Base-by-base conservation (phyloP, 2,329 filamentous ascomycete species). In the Venturia aucupariae region DNA sequence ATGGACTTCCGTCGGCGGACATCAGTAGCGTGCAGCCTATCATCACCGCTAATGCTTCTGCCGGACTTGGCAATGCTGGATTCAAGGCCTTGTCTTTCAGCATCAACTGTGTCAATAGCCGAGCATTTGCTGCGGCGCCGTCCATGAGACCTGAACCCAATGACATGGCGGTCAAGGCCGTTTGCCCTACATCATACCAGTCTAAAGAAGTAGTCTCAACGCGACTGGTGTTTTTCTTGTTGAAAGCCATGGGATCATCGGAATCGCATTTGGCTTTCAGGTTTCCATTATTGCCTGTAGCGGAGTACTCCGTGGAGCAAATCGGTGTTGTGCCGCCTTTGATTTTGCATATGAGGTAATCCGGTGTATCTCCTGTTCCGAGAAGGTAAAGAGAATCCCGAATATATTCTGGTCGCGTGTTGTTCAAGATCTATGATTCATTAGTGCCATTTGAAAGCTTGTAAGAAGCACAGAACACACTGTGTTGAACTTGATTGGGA, bases 11-110 rank as follows among this genome's bases (percentile, higher is more conserved):
- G 10, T 83, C 74, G 2, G 85, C 76, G 10, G 83, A 80, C 54
- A 86, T 78, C 10, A 92, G 79, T 0, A 92, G 73, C 0, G 88
- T 90, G 42, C 83, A 86, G 4, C 85, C 84, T 0, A 84, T 82
- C 69, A 92, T 80, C 0, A 90, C 88, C 0, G 89, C 88, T 0
- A 94, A 72, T 0, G 87, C 86, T 73, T 94, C 90, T 0, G 85
- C 86, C n/a, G 90, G 79, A 2, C 86, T 90, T 0, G 90, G 90
- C 0, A 87, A 73, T 0, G 74, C 70, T 0, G 78, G 73, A 41
- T 81, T 76, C 0, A 90, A 78, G 10, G 74, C 68, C 1, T 72
- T 68, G 2, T 74, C 59, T 0, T 72, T 71, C 1, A 79, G 67
- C 22, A 80, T 76, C 48, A 80, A 68, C 60, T 81, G 76, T 11